A percentile compares a stretch with the other conserved stretches of the same genome.
phyloP scores from a whole-genome alignment of 2,329 filamentous ascomycete species.

The Didymella segeticola region DNA sequence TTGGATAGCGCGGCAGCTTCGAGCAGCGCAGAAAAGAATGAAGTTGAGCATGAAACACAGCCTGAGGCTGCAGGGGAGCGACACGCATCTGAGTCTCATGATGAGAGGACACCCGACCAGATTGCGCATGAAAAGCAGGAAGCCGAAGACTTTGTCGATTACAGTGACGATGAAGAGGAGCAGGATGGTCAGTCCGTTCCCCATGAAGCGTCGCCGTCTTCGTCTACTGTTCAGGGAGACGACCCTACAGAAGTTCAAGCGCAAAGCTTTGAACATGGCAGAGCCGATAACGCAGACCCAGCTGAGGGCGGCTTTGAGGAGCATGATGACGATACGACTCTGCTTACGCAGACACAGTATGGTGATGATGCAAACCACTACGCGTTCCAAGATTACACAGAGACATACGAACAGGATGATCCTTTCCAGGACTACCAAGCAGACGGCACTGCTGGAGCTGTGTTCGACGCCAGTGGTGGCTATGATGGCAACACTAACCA shows the following conservation, averaged over 20 bases:
- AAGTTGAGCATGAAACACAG: background rate
- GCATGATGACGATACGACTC: slow-evolving; percentile 8
- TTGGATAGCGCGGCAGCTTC: background rate
- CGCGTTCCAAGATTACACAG: slow-evolving; percentile 27
- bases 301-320: slow-evolving; percentile 12
- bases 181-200: slow-evolving; percentile 15
- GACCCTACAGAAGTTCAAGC: slow-evolving; percentile 25
- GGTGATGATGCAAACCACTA: slow-evolving; percentile 21
- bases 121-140: slow-evolving; percentile 25
- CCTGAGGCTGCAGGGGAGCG: background rate
- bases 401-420: slow-evolving; percentile 21
- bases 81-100: background rate
- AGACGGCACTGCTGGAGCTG: slow-evolving; percentile 21
- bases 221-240: slow-evolving; percentile 46
- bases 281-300: slow-evolving; percentile 6
- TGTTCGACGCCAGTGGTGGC: slow-evolving; percentile 14
- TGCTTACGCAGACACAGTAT: slow-evolving; percentile 18
- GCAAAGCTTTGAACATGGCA: slow-evolving; percentile 10
- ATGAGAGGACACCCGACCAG: slow-evolving; percentile 14
- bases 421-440: slow-evolving; percentile 22
- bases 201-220: slow-evolving; percentile 33
- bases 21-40: background rate
- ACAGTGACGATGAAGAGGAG: slow-evolving; percentile 56
- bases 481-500: slow-evolving; percentile 34
- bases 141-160: slow-evolving; percentile 57